These are phyloP conservation scores for Solanum megistacrolobum DNA, from an alignment of 257 asterid species.

Conservation along the genomic window DNA sequence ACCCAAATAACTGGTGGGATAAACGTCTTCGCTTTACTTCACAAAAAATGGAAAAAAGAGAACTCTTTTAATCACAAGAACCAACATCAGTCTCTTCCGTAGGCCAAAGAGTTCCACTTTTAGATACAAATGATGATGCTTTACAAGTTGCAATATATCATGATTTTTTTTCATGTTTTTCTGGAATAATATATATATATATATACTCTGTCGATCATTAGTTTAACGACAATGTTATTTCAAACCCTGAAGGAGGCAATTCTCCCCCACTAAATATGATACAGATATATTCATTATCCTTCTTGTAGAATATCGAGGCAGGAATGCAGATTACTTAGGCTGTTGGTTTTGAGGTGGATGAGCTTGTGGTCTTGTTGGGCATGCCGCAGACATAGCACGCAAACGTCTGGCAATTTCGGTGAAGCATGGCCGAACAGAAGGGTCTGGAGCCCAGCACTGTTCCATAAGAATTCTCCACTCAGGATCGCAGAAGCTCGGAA, in stretches of 20 bases:
- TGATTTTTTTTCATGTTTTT: background rate
- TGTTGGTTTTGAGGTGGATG: constrained; percentile 27
- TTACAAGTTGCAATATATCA: background rate
- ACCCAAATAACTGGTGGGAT: background rate
- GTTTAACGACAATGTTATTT: background rate
- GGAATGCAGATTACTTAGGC: constrained; percentile 22
- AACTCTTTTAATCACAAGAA: background rate
- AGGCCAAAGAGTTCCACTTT: background rate
- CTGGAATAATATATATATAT: background rate
- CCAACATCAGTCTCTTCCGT: background rate
- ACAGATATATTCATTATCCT: background rate
- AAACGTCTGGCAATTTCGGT: constrained; percentile 76
- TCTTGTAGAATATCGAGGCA: background rate
- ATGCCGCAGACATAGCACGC: constrained; percentile 53
- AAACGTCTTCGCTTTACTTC: background rate
- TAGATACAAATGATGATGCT: constrained; percentile 2
- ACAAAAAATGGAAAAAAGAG: background rate
- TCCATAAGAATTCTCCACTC: constrained; percentile 89
- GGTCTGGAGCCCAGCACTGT: constrained; percentile 96
- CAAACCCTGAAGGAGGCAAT: background rate
- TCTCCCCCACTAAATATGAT: background rate
- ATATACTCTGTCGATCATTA: background rate
- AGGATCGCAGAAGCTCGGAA: constrained; percentile 66
- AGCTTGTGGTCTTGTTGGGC: constrained; percentile 34
- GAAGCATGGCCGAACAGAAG: constrained; percentile 65